phyloP scores from a whole-genome alignment of 768 basidiomycete genomes.

The Plicaturopsis crispa region DNA sequence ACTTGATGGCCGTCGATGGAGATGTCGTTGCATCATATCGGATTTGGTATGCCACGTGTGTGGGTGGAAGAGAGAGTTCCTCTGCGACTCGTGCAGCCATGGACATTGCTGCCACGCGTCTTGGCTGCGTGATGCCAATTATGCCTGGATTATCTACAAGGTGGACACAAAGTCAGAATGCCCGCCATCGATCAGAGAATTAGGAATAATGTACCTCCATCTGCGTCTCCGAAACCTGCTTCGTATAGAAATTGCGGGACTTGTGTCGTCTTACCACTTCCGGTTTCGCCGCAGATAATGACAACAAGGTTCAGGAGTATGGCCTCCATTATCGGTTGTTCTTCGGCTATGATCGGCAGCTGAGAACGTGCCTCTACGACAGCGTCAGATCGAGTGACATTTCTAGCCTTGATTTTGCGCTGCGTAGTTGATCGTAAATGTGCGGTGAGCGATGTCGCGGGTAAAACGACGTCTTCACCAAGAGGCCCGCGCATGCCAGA shows the following conservation, averaged over 20 bases:
- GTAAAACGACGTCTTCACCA: slow-evolving; percentile 64
- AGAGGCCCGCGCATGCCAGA: slow-evolving; percentile 68
- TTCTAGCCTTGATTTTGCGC: slow-evolving; percentile 34
- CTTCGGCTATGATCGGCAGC: slow-evolving; percentile 87
- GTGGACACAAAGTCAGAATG: slow-evolving; percentile 6
- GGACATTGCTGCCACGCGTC: slow-evolving; percentile 94
- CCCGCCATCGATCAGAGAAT: not conserved
- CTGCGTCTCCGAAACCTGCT: slow-evolving; percentile 83
- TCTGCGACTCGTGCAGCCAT: slow-evolving; percentile 91
- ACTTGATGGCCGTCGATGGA: slow-evolving; percentile 87
- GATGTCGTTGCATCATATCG: slow-evolving; percentile 95
- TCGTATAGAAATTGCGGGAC: slow-evolving; percentile 98
- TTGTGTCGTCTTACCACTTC: slow-evolving; percentile 97
- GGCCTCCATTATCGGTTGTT: slow-evolving; percentile 91
- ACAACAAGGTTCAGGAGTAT: slow-evolving; percentile 82
- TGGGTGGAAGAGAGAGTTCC: slow-evolving; percentile 79
- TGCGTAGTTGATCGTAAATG: slow-evolving; percentile 22
- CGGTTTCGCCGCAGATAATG: slow-evolving; percentile 90
- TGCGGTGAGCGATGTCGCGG: slow-evolving; percentile 57
- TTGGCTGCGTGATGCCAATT: slow-evolving; percentile 96
- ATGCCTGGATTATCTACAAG: slow-evolving; percentile 88
- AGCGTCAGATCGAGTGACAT: slow-evolving; percentile 56
- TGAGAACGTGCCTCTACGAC: slow-evolving; percentile 72
- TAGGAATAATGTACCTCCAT: slow-evolving; percentile 51
- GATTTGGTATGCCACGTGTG: slow-evolving; percentile 91